Evolutionary conservation across 2,329 filamentous ascomycete species (phyloP), one percentile per base, ranked within the genome.

Genomic region (Neopestalotiopsis rosae): DNA sequence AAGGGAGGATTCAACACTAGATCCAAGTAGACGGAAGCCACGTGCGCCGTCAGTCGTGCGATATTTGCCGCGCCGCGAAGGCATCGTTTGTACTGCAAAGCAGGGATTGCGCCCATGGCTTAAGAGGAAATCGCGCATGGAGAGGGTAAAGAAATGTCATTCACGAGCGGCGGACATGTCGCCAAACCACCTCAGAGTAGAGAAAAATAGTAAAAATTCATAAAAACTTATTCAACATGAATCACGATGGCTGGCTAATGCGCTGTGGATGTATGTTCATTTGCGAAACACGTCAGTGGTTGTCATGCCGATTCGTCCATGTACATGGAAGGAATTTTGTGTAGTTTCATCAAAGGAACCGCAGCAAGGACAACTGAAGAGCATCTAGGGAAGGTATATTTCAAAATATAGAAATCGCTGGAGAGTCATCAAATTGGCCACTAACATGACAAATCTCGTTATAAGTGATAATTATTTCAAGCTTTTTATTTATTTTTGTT

Each of bases 1-100:
- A 38, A 28, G 32, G 58, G 12, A 20, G 70, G 30, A 74, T 56
- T 70, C 72, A 56, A 52, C 45, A 52, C 17, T 52, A 52, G 45
- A 52, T 52, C 45, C n/a, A 52, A 20, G 2, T 38, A 1, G 34
- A 38, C 10, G 45, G n/a, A 24, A n/a, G n/a, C 9, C 17, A 52
- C n/a, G 45, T 14, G n/a, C 20, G 17, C n/a, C 3, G 17, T 10
- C 6, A 2, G 4, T 7, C 9, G 6, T 52, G 45, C 45, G 45
- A 4, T 17, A 10, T 7, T 6, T 6, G n/a, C 6, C 45, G 5
- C 45, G 17, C 45, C 17, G 9, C 9, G 14, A 24, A 4, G n/a
- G 3, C 45, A 4, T 17, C 17, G 17, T n/a, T n/a, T 17, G 4
- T 52, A n/a, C 1, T 6, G 34, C 10, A 1, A 20, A n/a, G 7